Base-by-base conservation (phyloP, 2,329 filamentous ascomycete species). In the Scedosporium apiospermum region DNA sequence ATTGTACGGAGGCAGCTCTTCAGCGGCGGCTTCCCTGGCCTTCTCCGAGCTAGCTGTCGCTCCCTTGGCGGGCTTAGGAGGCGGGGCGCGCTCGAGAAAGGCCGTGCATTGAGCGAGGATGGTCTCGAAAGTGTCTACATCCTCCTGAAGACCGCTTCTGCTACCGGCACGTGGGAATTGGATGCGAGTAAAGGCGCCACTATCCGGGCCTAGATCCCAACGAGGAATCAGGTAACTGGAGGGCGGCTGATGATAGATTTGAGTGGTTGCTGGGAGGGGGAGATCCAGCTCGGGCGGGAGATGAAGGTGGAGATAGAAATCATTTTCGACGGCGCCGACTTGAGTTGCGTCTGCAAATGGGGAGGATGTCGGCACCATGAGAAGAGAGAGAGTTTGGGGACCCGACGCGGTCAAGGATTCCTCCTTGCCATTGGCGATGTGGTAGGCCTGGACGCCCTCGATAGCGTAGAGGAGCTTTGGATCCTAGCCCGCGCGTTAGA, bases 61-160 rank as follows among this genome's bases (percentile, higher is more conserved):
- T 6, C 18, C 27, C 49, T 59, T 58, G 12, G 68, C 68, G 30
- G 71, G 65, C 65, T 74, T 77, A 9, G 84, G 87, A 6, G 90
- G 86, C 49, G 87, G 80, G 9, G 90, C 88, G 55, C 92, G 86
- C 74, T 98, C 93, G 4, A 96, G 83, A 73, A 99, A 98, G 1
- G 93, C 91, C 2, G 93, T 98, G 75, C 93, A 98, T 76, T 98
- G 92, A n/a, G 93, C 93, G 60, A 98, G 82, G 66, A 98, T 98
- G 3, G 93, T 97, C 79, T 98, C 93, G 70, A 97, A 98, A 0
- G 93, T 98, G 72, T 97, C 92, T 51, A 96, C 82, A 73, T 97
- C 93, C 72, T 98, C 93, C 73, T 97, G 92, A 1, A 90, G 84
- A 27, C 90, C 88, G 41, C 83, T 80, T 41, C 90, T 87, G 64